These are phyloP conservation scores for Cyclanthera cordifolia DNA, from an alignment of 306 rosid species.

Conservation along the genomic window DNA sequence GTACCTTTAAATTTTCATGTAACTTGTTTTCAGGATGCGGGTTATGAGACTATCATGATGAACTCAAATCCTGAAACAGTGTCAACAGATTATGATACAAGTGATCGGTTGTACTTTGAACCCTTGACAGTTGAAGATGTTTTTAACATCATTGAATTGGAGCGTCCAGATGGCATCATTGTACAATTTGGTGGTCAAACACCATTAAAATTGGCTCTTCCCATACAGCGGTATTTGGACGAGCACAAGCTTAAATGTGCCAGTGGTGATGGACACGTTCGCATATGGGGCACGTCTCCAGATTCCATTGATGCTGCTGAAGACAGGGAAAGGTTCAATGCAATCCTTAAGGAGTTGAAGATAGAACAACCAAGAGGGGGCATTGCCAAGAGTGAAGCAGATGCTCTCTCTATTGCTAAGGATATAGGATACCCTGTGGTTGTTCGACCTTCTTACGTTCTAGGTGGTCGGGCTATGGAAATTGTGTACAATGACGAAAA, in stretches of 20 bases:
- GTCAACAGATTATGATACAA: slow-evolving; percentile 92
- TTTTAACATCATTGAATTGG: slow-evolving; percentile 74
- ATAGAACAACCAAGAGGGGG: slow-evolving; percentile 98
- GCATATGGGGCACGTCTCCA: slow-evolving; percentile 96
- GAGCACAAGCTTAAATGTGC: slow-evolving; percentile 61
- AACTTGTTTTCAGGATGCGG: slow-evolving; percentile 58
- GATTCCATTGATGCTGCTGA: slow-evolving; percentile 92
- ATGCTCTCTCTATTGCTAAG: slow-evolving; percentile 70
- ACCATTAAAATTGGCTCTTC: slow-evolving; percentile 77
- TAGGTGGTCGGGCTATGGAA: slow-evolving; percentile 99
- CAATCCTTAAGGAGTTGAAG: slow-evolving; percentile 56
- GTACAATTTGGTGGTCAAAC: slow-evolving; percentile 99
- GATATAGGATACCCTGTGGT: slow-evolving; percentile 89
- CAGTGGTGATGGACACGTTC: slow-evolving; percentile 51
- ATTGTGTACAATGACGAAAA: slow-evolving; percentile 66
- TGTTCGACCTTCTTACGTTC: slow-evolving; percentile 88
- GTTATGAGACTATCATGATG: slow-evolving; percentile 94
- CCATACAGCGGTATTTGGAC: slow-evolving; percentile 67
- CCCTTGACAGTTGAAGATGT: slow-evolving; percentile 86
- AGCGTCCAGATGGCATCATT: slow-evolving; percentile 93
- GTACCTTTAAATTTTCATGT: neutral
- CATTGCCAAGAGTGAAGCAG: slow-evolving; percentile 79
- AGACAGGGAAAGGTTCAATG: slow-evolving; percentile 91
- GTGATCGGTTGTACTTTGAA: slow-evolving; percentile 91
- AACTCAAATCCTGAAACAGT: slow-evolving; percentile 98